Conservation (phyloP, 345 rosid species). For the Xanthoceras sorbifolium region DNA sequence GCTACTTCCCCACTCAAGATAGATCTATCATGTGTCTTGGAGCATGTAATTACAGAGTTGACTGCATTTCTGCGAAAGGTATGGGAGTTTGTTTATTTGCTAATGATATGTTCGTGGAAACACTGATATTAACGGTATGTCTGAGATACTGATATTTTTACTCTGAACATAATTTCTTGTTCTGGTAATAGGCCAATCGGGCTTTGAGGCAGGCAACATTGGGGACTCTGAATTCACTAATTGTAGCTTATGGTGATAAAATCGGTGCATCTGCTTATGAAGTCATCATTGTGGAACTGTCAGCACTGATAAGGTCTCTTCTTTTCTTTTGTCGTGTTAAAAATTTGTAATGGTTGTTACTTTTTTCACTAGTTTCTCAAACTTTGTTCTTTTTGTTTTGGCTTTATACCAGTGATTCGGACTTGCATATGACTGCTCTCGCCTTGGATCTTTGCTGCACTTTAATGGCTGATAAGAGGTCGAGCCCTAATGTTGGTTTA, state of each 20-base stretch:
- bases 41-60: conserved; percentile 83
- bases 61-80: conserved; percentile 97
- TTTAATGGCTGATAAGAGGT: conserved; percentile 88
- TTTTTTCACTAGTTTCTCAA: conserved; percentile 20
- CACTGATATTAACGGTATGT: conserved; percentile 7
- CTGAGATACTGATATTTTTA: not conserved
- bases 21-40: conserved; percentile 87
- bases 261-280: conserved; percentile 87
- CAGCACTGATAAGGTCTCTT: conserved; percentile 79
- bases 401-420: conserved; percentile 72
- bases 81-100: conserved; percentile 20
- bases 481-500: conserved; percentile 71
- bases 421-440: conserved; percentile 99
- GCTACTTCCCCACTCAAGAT: conserved; percentile 84
- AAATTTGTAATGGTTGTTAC: conserved; percentile 5
- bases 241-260: conserved; percentile 84
- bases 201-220: conserved; percentile 93
- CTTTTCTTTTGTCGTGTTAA: not conserved
- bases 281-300: conserved; percentile 87
- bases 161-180: conserved; percentile 25
- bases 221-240: conserved; percentile 82
- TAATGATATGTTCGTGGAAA: conserved; percentile 13
- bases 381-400: conserved; percentile 20
- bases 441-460: conserved; percentile 99
- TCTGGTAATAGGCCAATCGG: conserved; percentile 78